These are phyloP conservation scores for Vicia faba DNA, from an alignment of 306 rosid species.

Conservation along the genomic window DNA sequence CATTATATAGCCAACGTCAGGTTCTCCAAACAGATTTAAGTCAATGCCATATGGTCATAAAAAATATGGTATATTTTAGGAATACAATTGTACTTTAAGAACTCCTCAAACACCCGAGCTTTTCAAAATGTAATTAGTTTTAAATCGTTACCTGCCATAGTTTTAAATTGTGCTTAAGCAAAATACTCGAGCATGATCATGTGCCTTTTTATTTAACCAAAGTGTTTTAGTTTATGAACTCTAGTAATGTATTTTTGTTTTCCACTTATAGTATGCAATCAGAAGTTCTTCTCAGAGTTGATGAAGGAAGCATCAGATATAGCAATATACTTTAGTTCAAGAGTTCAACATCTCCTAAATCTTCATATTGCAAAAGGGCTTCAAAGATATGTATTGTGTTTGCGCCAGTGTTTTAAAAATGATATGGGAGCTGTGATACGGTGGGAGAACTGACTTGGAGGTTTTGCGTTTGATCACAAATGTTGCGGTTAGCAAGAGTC, in stretches of 20 bases:
- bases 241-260: conserved; percentile 18
- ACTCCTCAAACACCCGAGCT: conserved; percentile 2
- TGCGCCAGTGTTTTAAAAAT: conserved; percentile 68
- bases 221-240: conserved; percentile 24
- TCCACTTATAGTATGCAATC: conserved; percentile 64
- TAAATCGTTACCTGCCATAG: conserved; percentile 5
- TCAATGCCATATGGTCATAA: neutral
- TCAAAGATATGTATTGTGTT: conserved; percentile 59
- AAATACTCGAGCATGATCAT: neutral
- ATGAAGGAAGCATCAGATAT: conserved; percentile 83
- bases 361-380: conserved; percentile 76
- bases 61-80: conserved; percentile 2
- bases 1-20: neutral
- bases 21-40: neutral
- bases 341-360: conserved; percentile 78
- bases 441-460: no score
- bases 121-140: neutral
- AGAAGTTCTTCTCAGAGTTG: conserved; percentile 73
- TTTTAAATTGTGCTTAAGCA: conserved; percentile 13
- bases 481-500: no score
- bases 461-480: no score
- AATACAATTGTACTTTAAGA: neutral
- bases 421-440: no score
- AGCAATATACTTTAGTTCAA: conserved; percentile 66
- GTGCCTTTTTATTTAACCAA: neutral